Percentiles rank a stretch among this genome's conserved stretches.
Conservation (phyloP, 2,329 filamentous ascomycete species). For the Sporothrix globosa region DNA sequence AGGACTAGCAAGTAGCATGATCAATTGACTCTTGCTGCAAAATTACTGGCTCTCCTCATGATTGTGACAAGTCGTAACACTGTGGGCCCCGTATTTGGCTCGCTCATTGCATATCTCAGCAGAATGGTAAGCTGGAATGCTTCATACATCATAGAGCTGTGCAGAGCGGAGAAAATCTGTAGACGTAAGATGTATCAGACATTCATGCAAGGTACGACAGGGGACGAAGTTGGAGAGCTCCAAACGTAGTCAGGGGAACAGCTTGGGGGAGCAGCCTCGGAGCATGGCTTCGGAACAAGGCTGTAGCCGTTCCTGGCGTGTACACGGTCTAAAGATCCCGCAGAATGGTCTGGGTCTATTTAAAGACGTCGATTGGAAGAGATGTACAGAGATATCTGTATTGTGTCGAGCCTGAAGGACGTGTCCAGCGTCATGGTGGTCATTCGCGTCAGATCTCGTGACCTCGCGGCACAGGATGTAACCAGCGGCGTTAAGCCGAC, state of each 20-base stretch:
- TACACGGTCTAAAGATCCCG: neutral
- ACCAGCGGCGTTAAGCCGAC: conserved; percentile 22
- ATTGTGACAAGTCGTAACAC: neutral
- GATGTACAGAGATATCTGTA: neutral
- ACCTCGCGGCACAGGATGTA: neutral
- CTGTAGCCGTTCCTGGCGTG: conserved; percentile 22
- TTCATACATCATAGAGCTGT: neutral
- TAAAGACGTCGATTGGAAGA: neutral
- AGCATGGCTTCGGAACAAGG: neutral
- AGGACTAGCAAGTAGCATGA: conserved; percentile 29
- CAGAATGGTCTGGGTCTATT: neutral
- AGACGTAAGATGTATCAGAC: neutral
- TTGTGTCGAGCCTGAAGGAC: no score
- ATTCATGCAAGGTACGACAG: conserved; percentile 17
- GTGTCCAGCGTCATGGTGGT: no score
- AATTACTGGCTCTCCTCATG: neutral
- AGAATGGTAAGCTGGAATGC: no score
- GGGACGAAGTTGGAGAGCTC: neutral
- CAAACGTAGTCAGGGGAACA: neutral
- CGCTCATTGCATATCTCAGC: neutral
- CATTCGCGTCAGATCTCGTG: no score
- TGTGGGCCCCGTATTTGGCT: neutral
- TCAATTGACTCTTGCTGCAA: conserved; percentile 30
- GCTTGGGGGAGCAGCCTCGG: neutral
- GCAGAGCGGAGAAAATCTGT: neutral